A percentile compares a stretch with the other conserved stretches of the same genome.
phyloP scores from a whole-genome alignment of 2,329 filamentous ascomycete species.

The Calcarisporium arbuscula region DNA sequence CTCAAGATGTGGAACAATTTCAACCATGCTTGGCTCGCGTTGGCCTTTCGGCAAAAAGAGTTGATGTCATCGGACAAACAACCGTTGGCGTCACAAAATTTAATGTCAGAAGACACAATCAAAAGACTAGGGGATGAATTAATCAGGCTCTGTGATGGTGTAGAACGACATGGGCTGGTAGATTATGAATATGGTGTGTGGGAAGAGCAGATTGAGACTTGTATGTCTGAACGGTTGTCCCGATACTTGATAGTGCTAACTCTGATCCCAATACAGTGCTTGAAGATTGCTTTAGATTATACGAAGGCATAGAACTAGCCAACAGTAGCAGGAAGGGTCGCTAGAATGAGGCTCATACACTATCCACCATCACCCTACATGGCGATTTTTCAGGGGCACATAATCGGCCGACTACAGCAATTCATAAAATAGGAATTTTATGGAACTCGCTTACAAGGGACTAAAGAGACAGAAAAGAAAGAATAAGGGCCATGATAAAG shows the following conservation, averaged over 20 bases:
- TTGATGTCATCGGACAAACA: constrained; percentile 56
- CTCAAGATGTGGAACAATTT: constrained; percentile 90
- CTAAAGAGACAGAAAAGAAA: too few relatives aligned
- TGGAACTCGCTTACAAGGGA: too few relatives aligned
- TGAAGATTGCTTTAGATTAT: constrained; percentile 38
- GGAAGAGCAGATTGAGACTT: constrained; percentile 82
- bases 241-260: not conserved
- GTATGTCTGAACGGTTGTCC: constrained; percentile 46
- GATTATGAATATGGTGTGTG: constrained; percentile 97
- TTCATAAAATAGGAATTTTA: too few relatives aligned
- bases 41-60: constrained; percentile 80
- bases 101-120: constrained; percentile 64
- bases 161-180: constrained; percentile 88
- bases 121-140: constrained; percentile 78
- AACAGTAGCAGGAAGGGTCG: too few relatives aligned
- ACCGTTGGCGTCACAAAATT: constrained; percentile 49
- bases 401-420: too few relatives aligned
- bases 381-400: too few relatives aligned
- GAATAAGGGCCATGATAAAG: too few relatives aligned
- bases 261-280: constrained; percentile 20
- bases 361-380: too few relatives aligned
- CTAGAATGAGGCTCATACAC: too few relatives aligned
- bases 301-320: too few relatives aligned
- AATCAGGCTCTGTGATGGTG: constrained; percentile 72
- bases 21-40: constrained; percentile 82